Evolutionary conservation across 1,139 yeast genomes (phyloP).

Genomic region (Lodderomyces pseudojiufengensis): DNA sequence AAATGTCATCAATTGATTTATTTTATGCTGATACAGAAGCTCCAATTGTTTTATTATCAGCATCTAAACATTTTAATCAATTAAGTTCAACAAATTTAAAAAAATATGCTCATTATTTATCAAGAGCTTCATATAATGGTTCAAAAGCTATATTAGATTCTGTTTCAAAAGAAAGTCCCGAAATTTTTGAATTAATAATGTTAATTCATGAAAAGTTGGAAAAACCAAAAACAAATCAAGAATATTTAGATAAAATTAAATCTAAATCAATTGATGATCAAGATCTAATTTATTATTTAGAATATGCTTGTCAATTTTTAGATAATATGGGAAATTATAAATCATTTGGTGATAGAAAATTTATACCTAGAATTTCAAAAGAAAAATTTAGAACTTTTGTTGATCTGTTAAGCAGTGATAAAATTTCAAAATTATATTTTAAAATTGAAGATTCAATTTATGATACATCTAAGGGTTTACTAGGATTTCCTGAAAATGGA

Average conservation of each 20-base stretch:
- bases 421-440: conserved; percentile 37
- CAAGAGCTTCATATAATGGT: conserved; percentile 81
- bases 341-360: conserved; percentile 85
- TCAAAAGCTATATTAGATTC: conserved; percentile 75
- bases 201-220: conserved; percentile 49
- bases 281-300: conserved; percentile 52
- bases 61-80: conserved; percentile 43
- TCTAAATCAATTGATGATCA: conserved; percentile 21
- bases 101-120: conserved; percentile 75
- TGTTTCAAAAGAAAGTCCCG: conserved; percentile 81
- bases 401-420: conserved; percentile 34
- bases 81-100: conserved; percentile 36
- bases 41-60: conserved; percentile 40
- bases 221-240: conserved; percentile 40
- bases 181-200: conserved; percentile 65
- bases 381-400: conserved; percentile 49
- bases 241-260: conserved; percentile 34
- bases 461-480: conserved; percentile 46
- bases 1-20: conserved; percentile 13
- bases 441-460: conserved; percentile 49
- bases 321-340: conserved; percentile 83
- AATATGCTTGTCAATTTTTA: conserved; percentile 77
- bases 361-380: conserved; percentile 58
- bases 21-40: conserved; percentile 42
- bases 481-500: conserved; percentile 79